Base-by-base conservation (phyloP, 257 asterid species). In the Gentiana macrophylla region DNA sequence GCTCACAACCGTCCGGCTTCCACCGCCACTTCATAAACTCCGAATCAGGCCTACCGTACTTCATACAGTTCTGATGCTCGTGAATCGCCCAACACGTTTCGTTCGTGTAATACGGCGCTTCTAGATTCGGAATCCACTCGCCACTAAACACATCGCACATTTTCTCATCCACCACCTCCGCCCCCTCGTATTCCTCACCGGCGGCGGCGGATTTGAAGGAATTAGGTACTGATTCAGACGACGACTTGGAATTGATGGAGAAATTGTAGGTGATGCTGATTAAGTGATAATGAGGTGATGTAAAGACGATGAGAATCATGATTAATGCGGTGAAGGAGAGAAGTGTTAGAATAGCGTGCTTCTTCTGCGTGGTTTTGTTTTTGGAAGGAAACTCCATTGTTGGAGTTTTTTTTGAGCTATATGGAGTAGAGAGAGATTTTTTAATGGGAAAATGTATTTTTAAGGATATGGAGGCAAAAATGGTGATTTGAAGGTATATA, bases 21-120 rank as follows among this genome's bases (percentile, higher is more conserved):
- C 76, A 71, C 47, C 59, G 54, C 72, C 72, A 71, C 35, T 71
- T 61, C 76, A 71, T 50, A 43, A 51, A 65, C n/a, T 49, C 76
- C 9, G 57, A n/a, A 52, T 71, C 76, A 1, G 72, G 72, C 62
- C 76, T 49, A 36, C 68, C 76, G 47, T 50, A 71, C 37, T 71
- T 65, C 69, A 71, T 65, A 65, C 76, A 71, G 53, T 71, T 71
- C 34, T 61, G 76, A 37, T 57, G 64, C 63, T 71, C 72, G 10
- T 65, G 65, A 3, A 71, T 71, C 9, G 64, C 71, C 63, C 67
- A 71, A n/a, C 71, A 62, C 37, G 56, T 65, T 0, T 57, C 11
- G 35, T 71, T 65, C 13, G 72, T 71, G 36, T 65, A 71, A 38
- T 71, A 71, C 2, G 76, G 76, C 36, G 64, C 68, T 32, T 62